Conservation (phyloP, 441 rosid genomes). For the Pelargonium fulgidum region DNA sequence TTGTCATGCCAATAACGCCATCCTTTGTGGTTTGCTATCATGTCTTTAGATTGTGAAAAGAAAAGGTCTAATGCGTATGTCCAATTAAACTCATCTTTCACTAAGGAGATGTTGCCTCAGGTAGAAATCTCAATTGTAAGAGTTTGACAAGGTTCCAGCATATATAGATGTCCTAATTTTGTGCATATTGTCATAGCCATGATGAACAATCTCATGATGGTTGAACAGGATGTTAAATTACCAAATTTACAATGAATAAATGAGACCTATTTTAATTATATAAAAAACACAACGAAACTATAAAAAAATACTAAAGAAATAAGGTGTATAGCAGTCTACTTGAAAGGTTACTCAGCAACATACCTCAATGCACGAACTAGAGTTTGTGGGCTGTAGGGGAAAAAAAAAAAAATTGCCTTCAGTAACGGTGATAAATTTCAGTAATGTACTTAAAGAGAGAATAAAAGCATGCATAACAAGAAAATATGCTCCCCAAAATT, state of each 20-base stretch:
- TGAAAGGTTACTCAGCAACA: constrained; percentile 21
- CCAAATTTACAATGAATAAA: no score
- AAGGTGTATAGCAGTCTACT: neutral
- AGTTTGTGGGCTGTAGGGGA: constrained; percentile 96
- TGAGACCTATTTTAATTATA: no score
- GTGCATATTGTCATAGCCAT: neutral
- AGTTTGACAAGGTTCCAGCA: neutral
- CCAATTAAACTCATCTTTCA: neutral
- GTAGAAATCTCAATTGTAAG: neutral
- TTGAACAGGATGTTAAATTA: no score
- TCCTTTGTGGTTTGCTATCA: neutral
- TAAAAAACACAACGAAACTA: neutral
- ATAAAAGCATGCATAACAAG: constrained; percentile 8
- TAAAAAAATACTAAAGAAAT: neutral
- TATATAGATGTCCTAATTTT: neutral
- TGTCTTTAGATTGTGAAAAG: neutral
- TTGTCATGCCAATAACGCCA: neutral
- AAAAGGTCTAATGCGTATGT: neutral
- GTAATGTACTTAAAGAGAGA: constrained; percentile 6
- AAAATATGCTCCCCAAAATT: neutral
- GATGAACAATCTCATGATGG: neutral
- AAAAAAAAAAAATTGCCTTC: constrained; percentile 12
- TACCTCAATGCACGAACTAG: constrained; percentile 98
- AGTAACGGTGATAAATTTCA: constrained; percentile 7
- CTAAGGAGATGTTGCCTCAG: neutral